A percentile compares a stretch with the other conserved stretches of the same genome.
Conservation (phyloP, 73 alveolate genomes). For the Stentor coeruleus region DNA sequence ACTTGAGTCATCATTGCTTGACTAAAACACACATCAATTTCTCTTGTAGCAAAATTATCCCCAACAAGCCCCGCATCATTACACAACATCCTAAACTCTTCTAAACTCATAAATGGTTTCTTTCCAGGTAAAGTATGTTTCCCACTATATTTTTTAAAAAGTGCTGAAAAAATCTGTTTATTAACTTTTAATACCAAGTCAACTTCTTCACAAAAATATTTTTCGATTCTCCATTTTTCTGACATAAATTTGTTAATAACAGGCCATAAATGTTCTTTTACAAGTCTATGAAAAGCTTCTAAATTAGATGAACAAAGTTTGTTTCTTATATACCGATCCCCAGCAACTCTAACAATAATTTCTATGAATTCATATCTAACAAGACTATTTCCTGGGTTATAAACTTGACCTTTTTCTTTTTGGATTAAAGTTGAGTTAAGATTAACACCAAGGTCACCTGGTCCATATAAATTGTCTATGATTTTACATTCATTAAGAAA, state of each 20-base stretch:
- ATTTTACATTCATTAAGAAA: slow-evolving; percentile 33
- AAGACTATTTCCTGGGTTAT: slow-evolving; percentile 58
- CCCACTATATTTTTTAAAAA: slow-evolving; percentile 49
- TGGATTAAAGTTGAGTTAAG: slow-evolving; percentile 17
- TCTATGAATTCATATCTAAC: slow-evolving; percentile 70
- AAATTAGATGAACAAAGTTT: slow-evolving; percentile 34
- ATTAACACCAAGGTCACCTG: slow-evolving; percentile 32
- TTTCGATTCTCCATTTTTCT: slow-evolving; percentile 52
- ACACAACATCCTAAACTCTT: slow-evolving; percentile 55
- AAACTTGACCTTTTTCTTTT: slow-evolving; percentile 2
- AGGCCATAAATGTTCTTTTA: slow-evolving; percentile 43
- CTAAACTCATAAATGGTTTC: slow-evolving; percentile 47
- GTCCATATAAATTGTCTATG: slow-evolving; percentile 20
- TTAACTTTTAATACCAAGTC: slow-evolving; percentile 48
- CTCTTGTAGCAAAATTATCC: slow-evolving; percentile 63
- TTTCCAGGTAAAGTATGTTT: slow-evolving; percentile 51
- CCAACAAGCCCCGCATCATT: slow-evolving; percentile 55
- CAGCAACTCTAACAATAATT: slow-evolving; percentile 57
- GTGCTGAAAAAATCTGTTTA: slow-evolving; percentile 34
- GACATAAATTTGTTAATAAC: slow-evolving; percentile 42
- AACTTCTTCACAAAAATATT: slow-evolving; percentile 52
- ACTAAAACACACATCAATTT: slow-evolving; percentile 54
- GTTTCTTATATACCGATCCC: slow-evolving; percentile 40
- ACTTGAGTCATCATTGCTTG: slow-evolving; percentile 72
- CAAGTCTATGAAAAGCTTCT: slow-evolving; percentile 56